phyloP scores from a whole-genome alignment of 129 eudicot genomes.

The Smallanthus sonchifolius region DNA sequence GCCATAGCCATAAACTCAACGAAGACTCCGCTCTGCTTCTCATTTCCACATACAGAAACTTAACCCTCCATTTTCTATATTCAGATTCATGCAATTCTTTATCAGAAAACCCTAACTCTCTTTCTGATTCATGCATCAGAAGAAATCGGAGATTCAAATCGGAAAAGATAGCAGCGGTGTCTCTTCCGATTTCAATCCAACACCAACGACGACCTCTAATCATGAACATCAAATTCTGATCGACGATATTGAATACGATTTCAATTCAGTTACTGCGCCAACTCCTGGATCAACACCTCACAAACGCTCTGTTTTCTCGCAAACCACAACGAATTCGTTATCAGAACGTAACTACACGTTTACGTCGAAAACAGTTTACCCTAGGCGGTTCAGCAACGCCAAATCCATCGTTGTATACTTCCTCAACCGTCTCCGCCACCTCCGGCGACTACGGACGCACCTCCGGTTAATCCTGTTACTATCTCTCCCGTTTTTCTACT shows the following conservation, averaged over 20 bases:
- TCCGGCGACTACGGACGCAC: conserved; percentile 58
- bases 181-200: conserved; percentile 96
- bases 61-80: not conserved
- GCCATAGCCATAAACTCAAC: conserved; percentile 42
- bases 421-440: conserved; percentile 41
- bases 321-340: conserved; percentile 23
- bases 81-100: not conserved
- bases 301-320: conserved; percentile 49
- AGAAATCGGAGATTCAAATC: conserved; percentile 96
- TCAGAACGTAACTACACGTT: conserved; percentile 30
- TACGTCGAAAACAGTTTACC: conserved; percentile 15
- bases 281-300: conserved; percentile 52
- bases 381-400: conserved; percentile 19
- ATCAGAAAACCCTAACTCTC: not conserved
- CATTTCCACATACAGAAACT: conserved; percentile 22
- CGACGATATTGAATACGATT: conserved; percentile 3
- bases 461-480: conserved; percentile 59
- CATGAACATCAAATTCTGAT: conserved; percentile 25
- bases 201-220: conserved; percentile 29
- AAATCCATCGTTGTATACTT: conserved; percentile 25
- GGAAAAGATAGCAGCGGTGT: conserved; percentile 91
- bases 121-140: conserved; percentile 70
- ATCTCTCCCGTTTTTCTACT: conserved; percentile 80
- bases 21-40: conserved; percentile 39
- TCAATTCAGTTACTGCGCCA: conserved; percentile 12